A percentile compares a stretch with the other conserved stretches of the same genome.
Conservation (phyloP, 1,139 yeast genomes). For the Kodamaea plutei region DNA sequence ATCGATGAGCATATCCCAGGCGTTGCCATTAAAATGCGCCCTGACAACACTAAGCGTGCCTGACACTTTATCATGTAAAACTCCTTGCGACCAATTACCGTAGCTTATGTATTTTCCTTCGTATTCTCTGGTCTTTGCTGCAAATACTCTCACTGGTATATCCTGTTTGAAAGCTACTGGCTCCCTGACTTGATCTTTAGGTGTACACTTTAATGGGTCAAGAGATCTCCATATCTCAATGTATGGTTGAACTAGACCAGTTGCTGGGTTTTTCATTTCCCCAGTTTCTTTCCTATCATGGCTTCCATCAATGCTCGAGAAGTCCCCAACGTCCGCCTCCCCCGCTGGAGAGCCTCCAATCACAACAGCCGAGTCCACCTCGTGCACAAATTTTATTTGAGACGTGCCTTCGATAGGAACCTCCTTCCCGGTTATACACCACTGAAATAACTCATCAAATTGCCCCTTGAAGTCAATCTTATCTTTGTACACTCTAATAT, state of each 20-base stretch:
- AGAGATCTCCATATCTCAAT: constrained; percentile 57
- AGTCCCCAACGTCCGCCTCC: constrained; percentile 46
- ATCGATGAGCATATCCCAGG: constrained; percentile 26
- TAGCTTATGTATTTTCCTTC: constrained; percentile 46
- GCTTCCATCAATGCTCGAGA: constrained; percentile 34
- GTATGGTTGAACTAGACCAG: constrained; percentile 43
- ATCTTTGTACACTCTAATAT: constrained; percentile 27
- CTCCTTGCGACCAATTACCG: constrained; percentile 56
- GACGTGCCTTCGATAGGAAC: constrained; percentile 25
- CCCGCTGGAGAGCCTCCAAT: constrained; percentile 18
- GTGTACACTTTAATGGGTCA: constrained; percentile 35
- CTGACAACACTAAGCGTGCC: constrained; percentile 27
- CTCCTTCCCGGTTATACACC: constrained; percentile 41
- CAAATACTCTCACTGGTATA: constrained; percentile 22
- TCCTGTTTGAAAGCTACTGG: constrained; percentile 8
- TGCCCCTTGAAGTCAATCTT: constrained; percentile 23
- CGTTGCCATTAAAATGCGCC: constrained; percentile 14
- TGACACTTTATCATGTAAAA: constrained; percentile 29
- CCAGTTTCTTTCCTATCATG: constrained; percentile 53
- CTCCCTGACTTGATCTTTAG: constrained; percentile 28
- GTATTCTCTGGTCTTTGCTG: constrained; percentile 16
- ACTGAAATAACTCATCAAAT: constrained; percentile 27
- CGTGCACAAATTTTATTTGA: constrained; percentile 37
- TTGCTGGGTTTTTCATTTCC: constrained; percentile 44
- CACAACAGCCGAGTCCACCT: constrained; percentile 39